A percentile compares a stretch with the other conserved stretches of the same genome.
phyloP scores from a whole-genome alignment of 257 asterid species.

The Cynanchum wilfordii region DNA sequence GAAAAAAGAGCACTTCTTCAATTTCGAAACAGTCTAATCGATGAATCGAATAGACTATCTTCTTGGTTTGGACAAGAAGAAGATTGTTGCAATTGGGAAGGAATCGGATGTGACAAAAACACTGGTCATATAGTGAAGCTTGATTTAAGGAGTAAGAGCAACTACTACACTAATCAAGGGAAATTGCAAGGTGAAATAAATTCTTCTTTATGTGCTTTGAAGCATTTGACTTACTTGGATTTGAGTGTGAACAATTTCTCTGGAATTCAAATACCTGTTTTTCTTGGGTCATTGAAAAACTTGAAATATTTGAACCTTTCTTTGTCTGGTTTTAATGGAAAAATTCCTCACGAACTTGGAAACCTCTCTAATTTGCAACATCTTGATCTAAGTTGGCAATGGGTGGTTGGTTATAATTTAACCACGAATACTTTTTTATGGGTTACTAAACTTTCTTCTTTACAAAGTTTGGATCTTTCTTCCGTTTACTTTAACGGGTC shows the following conservation, averaged over 20 bases:
- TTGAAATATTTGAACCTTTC: no score
- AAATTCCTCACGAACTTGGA: constrained; percentile 15
- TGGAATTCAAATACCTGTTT: no score
- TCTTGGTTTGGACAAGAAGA: constrained; percentile 14
- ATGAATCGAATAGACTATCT: constrained; percentile 14
- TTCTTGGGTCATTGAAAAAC: no score
- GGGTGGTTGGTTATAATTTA: no score
- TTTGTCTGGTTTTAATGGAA: no score
- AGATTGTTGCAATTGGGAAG: constrained; percentile 22
- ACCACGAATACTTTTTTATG: constrained; percentile 8
- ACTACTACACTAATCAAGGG: no score
- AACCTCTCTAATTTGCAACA: constrained; percentile 19
- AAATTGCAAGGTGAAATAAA: no score
- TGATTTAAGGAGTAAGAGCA: constrained; percentile 9
- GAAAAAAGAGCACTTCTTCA: not conserved
- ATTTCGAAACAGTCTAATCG: constrained; percentile 9
- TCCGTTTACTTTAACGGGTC: not conserved
- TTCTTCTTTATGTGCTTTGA: no score
- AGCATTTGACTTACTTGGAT: no score
- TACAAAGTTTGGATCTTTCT: constrained; percentile 16
- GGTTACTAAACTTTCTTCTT: constrained; percentile 14
- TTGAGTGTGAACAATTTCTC: no score
- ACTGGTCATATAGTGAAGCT: constrained; percentile 18
- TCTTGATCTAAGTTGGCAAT: constrained; percentile 14
- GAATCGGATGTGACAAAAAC: constrained; percentile 9